phyloP scores from a whole-genome alignment of 2,329 filamentous ascomycete species.

The Monosporascus cannonballus region DNA sequence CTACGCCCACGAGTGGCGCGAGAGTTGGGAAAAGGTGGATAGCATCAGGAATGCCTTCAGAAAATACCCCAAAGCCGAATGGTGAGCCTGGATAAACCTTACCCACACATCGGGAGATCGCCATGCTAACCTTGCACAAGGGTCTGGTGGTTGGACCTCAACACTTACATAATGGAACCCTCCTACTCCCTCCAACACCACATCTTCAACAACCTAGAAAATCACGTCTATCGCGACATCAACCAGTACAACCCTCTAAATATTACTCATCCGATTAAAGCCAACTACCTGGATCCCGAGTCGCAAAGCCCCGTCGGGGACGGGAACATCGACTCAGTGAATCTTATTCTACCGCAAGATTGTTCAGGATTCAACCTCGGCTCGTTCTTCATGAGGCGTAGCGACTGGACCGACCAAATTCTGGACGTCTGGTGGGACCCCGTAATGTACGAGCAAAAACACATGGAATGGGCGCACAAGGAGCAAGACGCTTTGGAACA shows the following conservation, averaged over 20 bases:
- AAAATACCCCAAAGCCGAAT: constrained; percentile 94
- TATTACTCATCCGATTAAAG: constrained; percentile 74
- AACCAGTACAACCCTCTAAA: constrained; percentile 94
- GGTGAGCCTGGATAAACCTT: constrained; percentile 50
- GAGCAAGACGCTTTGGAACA: constrained; percentile 95
- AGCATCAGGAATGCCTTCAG: constrained; percentile 80
- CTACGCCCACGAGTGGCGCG: constrained; percentile 97
- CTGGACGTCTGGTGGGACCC: constrained; percentile 99
- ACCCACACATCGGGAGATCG: constrained; percentile 1
- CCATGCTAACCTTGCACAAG: constrained; percentile 40
- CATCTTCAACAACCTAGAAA: constrained; percentile 74
- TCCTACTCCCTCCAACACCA: constrained; percentile 83
- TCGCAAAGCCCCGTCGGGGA: constrained; percentile 72
- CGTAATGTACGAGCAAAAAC: constrained; percentile 93
- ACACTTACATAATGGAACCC: constrained; percentile 97
- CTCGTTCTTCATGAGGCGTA: constrained; percentile 85
- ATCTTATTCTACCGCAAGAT: constrained; percentile 86
- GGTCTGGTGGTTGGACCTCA: constrained; percentile 99
- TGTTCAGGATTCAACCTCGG: constrained; percentile 95
- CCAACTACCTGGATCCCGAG: constrained; percentile 68
- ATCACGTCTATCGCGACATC: constrained; percentile 86
- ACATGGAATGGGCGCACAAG: constrained; percentile 99
- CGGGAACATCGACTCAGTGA: constrained; percentile 69
- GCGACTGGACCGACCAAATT: constrained; percentile 82
- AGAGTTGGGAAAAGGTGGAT: constrained; percentile 99